Conservation (phyloP, 306 rosid species). For the Prunus dulcis region DNA sequence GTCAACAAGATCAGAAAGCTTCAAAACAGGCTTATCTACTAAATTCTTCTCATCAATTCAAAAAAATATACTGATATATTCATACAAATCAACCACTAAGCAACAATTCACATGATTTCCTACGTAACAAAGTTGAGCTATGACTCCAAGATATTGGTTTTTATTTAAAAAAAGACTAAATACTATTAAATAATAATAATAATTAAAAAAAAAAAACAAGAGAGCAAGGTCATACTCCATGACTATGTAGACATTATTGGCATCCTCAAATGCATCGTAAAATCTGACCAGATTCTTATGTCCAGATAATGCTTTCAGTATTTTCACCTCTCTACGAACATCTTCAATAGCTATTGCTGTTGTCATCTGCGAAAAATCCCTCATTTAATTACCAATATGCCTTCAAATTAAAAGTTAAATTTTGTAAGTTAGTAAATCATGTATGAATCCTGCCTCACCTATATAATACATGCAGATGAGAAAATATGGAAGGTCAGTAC, state of each 20-base stretch:
- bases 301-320: slow-evolving; percentile 88
- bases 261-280: slow-evolving; percentile 87
- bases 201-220: no score
- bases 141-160: neutral
- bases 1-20: slow-evolving; percentile 14
- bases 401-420: neutral
- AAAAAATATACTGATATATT: neutral
- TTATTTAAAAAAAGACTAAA: neutral
- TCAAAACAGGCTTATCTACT: slow-evolving; percentile 3
- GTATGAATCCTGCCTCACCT: neutral
- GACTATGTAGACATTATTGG: slow-evolving; percentile 78
- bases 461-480: no score
- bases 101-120: no score
- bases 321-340: slow-evolving; percentile 92
- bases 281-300: slow-evolving; percentile 83
- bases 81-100: neutral
- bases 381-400: slow-evolving; percentile 6
- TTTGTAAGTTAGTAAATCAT: neutral
- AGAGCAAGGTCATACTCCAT: slow-evolving; percentile 75
- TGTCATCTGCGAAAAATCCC: slow-evolving; percentile 71
- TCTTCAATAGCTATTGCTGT: slow-evolving; percentile 93
- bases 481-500: no score
- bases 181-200: no score
- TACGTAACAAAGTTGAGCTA: neutral
- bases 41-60: neutral